Conservation (phyloP, 345 rosid species). For the Euphorbia pulcherrima region DNA sequence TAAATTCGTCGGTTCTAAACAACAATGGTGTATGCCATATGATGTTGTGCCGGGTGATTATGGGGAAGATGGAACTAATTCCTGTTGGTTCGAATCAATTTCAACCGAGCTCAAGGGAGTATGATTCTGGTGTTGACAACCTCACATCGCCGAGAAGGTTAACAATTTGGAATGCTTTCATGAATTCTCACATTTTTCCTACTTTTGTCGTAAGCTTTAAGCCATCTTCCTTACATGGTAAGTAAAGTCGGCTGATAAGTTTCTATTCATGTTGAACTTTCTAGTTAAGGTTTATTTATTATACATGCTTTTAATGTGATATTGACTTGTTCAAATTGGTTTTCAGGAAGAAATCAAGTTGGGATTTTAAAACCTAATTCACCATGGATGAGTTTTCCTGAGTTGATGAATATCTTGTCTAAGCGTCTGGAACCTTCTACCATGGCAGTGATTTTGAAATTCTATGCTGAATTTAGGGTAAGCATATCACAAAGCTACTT, state of each 20-base stretch:
- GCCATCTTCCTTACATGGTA: constrained; percentile 7
- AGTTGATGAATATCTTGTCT: constrained; percentile 9
- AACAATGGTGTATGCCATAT: constrained; percentile 32
- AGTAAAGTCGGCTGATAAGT: background rate
- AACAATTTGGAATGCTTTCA: constrained; percentile 20
- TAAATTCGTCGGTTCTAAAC: constrained; percentile 18
- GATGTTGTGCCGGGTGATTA: constrained; percentile 32
- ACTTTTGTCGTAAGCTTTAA: constrained; percentile 22
- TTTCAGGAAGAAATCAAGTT: constrained; percentile 7
- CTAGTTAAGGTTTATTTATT: background rate
- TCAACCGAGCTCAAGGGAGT: constrained; percentile 21
- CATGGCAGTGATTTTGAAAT: constrained; percentile 4
- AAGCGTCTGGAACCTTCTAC: constrained; percentile 12
- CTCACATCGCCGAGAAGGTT: constrained; percentile 18
- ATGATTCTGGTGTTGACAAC: constrained; percentile 25
- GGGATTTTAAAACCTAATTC: background rate
- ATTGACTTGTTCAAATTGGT: background rate
- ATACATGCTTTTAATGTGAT: background rate
- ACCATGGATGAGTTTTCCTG: constrained; percentile 4
- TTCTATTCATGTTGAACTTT: background rate
- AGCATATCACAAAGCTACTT: background rate
- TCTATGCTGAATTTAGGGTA: constrained; percentile 18
- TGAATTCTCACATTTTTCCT: constrained; percentile 29
- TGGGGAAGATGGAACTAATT: constrained; percentile 39
- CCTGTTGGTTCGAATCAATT: constrained; percentile 24